Evolutionary conservation across 1,284 basidiomycete species (phyloP), one percentile per base, ranked within the genome.

Genomic region (Meripilus lineatus): DNA sequence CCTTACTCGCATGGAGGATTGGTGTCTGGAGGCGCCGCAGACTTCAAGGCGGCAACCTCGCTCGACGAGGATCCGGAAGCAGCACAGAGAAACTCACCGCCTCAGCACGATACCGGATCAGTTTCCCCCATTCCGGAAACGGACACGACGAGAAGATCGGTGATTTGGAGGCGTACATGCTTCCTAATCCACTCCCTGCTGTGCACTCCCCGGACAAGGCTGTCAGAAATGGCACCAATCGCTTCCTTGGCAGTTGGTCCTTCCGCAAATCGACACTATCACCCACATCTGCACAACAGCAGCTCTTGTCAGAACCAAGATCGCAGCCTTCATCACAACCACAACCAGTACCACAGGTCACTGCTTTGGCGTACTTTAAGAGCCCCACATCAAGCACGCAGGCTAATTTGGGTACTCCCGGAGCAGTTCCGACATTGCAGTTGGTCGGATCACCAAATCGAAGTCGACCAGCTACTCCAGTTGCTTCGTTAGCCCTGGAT

Each of bases 1-100:
- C 55, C 45, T 52, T 67, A 40, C 54, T 47, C 36, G 57, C 53
- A 30, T 65, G 61, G 59, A 61, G 54, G 44, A 40, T 68, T 38
- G 58, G 60, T 38, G 47, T 39, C 26, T 53, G 50, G 47, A 43
- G 46, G 15, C 44, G 46, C 22, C 46, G 46, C 44, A 55, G 51
- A 49, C 41, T 49, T 17, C 47, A 48, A 6, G 6, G 24, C 48
- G 51, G 44, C 41, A n/a, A n/a, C n/a, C n/a, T n/a, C n/a, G n/a
- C n/a, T n/a, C n/a, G n/a, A n/a, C n/a, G n/a, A n/a, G n/a, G n/a
- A n/a, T n/a, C n/a, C n/a, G n/a, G n/a, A n/a, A n/a, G n/a, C n/a
- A n/a, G n/a, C n/a, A n/a, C n/a, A n/a, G n/a, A n/a, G n/a, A n/a
- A n/a, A n/a, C n/a, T n/a, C n/a, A n/a, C n/a, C n/a, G n/a, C n/a